Evolutionary conservation across 768 basidiomycete species (phyloP), one percentile per base, ranked within the genome.

Genomic region (Lyophyllum shimeji): DNA sequence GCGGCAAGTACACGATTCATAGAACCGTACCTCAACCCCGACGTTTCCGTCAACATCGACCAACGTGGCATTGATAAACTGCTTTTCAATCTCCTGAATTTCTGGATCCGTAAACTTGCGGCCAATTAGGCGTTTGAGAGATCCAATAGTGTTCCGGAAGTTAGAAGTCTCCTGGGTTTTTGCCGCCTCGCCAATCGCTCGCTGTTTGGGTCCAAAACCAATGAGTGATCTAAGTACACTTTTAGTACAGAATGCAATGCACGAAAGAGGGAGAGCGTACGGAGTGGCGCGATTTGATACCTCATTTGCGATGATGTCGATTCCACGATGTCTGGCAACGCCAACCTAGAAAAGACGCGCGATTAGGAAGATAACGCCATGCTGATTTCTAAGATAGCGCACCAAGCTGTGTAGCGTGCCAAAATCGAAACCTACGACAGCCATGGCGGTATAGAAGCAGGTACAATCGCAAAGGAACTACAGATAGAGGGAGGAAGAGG

Each of bases 111-210:
- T 70, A 60, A 89, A 63, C 25, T 88, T 84, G 49, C 95, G 83
- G 8, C 95, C 96, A 62, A 97, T 78, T 39, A 98, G 82, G 20
- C 95, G 84, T 73, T 98, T 98, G 65, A 98, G 78, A 0, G 85
- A 88, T 40, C 97, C 97, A 69, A 97, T 81, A 23, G 97, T 98
- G 78, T 98, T 99, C 74, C 86, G 90, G 82, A 95, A 98, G 76
- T 98, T 98, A 63, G 94, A 95, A 15, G 89, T 97, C 74, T 98
- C 96, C 63, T 95, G 93, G 0, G 92, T 98, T 80, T 98, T 99
- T 63, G 95, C 96, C 18, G 94, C 60, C 74, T 99, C 96, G 60
- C 97, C 96, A 69, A 98, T 90, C 46, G 87, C 73, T 44, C 96
- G 89, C 65, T 95, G 90, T 69, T 93, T 93, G 20, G 85, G 84